Percentiles rank a stretch among this genome's conserved stretches.
Evolutionary conservation across 805 yeast genomes (phyloP).

Genomic region (Tetrapisispora fleetii): DNA sequence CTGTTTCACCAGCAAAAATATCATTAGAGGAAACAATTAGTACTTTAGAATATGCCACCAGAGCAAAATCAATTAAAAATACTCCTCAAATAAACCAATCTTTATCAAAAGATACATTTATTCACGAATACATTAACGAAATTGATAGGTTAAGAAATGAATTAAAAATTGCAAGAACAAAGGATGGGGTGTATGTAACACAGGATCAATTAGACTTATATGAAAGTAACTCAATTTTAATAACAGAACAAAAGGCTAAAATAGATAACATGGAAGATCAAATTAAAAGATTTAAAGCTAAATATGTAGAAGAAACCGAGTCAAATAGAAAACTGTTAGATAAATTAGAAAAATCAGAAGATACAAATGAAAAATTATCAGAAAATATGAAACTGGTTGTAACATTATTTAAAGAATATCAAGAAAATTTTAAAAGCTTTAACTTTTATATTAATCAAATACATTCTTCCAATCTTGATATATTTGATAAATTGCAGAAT

Average conservation of each 20-base stretch:
- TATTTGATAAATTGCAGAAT: conserved; percentile 7
- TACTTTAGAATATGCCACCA: conserved; percentile 73
- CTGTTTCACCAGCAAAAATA: conserved; percentile 66
- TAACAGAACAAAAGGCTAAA: conserved; percentile 41
- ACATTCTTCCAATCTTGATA: conserved; percentile 9
- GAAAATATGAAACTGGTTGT: conserved; percentile 2
- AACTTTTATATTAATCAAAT: conserved; percentile 10
- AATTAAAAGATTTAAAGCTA: conserved; percentile 32
- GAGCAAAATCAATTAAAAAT: conserved; percentile 68
- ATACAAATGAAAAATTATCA: not conserved
- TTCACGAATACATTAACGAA: conserved; percentile 45
- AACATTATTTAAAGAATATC: conserved; percentile 12
- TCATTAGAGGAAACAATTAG: conserved; percentile 69
- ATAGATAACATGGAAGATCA: conserved; percentile 41
- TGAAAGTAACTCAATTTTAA: conserved; percentile 40
- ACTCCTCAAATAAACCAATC: conserved; percentile 53
- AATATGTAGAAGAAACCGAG: conserved; percentile 31
- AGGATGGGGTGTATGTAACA: conserved; percentile 48
- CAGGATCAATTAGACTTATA: conserved; percentile 30
- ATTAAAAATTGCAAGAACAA: conserved; percentile 49
- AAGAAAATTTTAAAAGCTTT: conserved; percentile 9
- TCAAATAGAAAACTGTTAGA: conserved; percentile 18
- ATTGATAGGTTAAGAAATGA: conserved; percentile 50
- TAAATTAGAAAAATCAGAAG: conserved; percentile 12
- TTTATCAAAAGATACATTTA: conserved; percentile 31